Base-by-base conservation (phyloP, 2,329 filamentous ascomycete species). In the Alternaria longipes region DNA sequence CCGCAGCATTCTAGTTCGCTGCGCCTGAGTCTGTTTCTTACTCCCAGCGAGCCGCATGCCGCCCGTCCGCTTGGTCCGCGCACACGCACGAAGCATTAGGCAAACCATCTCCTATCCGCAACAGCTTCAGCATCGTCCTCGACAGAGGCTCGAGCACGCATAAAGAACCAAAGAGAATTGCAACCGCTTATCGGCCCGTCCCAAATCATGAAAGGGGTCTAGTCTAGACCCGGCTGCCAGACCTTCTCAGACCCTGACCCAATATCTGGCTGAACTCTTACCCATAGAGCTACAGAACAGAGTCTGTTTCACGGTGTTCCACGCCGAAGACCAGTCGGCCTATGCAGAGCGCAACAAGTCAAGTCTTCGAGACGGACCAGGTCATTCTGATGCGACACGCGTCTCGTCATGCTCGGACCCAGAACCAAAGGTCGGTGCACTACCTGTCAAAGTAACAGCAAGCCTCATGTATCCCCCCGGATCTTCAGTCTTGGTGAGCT, bases 221-320 rank as follows among this genome's bases (percentile, higher is more conserved):
- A 32, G 52, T 46, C 56, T 40, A 52, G 50, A 54, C 36, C 56
- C 32, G 20, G 14, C 20, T 24, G 20, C 3, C 20, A 24, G 40
- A 22, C 18, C 38, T 22, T 41, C 24, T 26, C 24, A 42, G 41
- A 54, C 49, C 56, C 32, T 32, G 38, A 26, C 46, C 38, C 47
- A 28, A 26, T 24, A 4, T 34, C 18, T 52, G 28, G 46, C 20
- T 52, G 32, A 45, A 12, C 40, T 46, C 56, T 58, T 44, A 54
- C 44, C 56, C 56, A 36, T n/a, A 20, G 40, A 58, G 20, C 32
- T 18, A 36, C 41, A 44, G 41, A 46, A n/a, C 24, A 40, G 36
- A 54, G 49, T 45, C 32, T 38, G 56, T 58, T 58, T 58, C 56
- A 58, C 41, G 12, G 28, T 34, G 32, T 47, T 42, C 32, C 32